Evolutionary conservation across 345 rosid species (phyloP), one percentile per base, ranked within the genome.

Genomic region (Microthlaspi erraticum): DNA sequence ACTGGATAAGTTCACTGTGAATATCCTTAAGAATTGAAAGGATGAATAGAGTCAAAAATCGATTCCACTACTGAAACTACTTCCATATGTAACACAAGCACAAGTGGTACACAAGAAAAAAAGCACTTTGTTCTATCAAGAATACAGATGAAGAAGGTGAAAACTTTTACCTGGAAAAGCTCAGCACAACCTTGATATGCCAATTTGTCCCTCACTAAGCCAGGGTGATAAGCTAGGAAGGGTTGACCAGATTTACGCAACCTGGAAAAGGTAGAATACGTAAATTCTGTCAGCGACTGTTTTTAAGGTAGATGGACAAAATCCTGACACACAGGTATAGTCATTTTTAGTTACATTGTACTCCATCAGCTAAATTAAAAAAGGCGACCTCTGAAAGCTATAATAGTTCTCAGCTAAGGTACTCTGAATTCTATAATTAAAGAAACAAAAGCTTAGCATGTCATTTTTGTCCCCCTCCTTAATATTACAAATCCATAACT

Each of bases 151-250:
- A 41, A 68, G 69, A 74, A 67, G 11, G 58, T 14, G 36, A 43
- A 54, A 64, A 59, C 41, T 45, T 78, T 60, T 72, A 85, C 99
- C 99, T 95, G 98, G 60, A 90, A 95, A 73, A 95, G 84, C 81
- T 95, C 99, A 39, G 96, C 97, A 86, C 98, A 95, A 44, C 98
- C 99, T 82, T 90, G 98, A 81, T 86, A 90, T 64, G 99, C 99
- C 83, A 95, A 82, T 74, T 75, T 85, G 50, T 92, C 89, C 77
- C 90, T 82, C 66, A 83, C 81, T 61, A 92, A 83, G 79, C 98
- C 99, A 73, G 97, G 91, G 79, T 95, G 96, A 81, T 81, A 89
- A 55, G 87, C 87, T 58, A 95, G 81, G 78, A 83, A 87, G 71
- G 97, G 97, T 72, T 82, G 98, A 57, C 91, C 98, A 73, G 76